A percentile compares a stretch with the other conserved stretches of the same genome.
Conservation (phyloP, 306 rosid genomes). For the Cicer pinnatifidum region DNA sequence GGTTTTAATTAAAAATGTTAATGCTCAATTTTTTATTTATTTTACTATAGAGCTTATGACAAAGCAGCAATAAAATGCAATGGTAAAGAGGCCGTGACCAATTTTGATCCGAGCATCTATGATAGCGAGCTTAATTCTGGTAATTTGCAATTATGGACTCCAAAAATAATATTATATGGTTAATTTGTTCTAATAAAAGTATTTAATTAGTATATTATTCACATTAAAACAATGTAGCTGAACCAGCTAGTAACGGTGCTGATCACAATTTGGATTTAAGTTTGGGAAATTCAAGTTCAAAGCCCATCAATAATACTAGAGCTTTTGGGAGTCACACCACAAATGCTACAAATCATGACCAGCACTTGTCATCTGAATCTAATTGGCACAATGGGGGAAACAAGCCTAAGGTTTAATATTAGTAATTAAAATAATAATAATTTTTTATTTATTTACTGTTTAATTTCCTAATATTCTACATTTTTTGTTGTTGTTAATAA, state of each 20-base stretch:
- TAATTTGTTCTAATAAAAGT: neutral
- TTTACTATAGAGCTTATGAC: conserved; percentile 80
- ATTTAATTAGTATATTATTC: neutral
- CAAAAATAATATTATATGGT: neutral
- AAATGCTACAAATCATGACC: conserved; percentile 45
- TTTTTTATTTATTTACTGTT: neutral
- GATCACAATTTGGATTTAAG: conserved; percentile 75
- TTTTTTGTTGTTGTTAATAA: neutral
- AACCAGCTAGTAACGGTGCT: conserved; percentile 48
- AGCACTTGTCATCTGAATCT: conserved; percentile 42
- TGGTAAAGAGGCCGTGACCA: conserved; percentile 98
- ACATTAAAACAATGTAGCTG: conserved; percentile 34
- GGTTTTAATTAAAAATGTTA: conserved; percentile 2
- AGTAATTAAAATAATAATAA: neutral
- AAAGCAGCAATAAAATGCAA: conserved; percentile 98
- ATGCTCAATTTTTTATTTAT: neutral
- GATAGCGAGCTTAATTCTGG: conserved; percentile 84
- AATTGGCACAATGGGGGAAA: conserved; percentile 49
- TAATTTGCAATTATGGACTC: conserved; percentile 23
- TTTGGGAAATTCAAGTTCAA: conserved; percentile 68
- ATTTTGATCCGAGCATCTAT: conserved; percentile 93
- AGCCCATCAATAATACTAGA: conserved; percentile 22
- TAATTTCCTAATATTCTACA: neutral
- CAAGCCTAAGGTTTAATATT: conserved; percentile 48
- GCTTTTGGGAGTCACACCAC: conserved; percentile 44